Conservation (phyloP, 208 protist species). For the Trypanosoma conorhini region DNA sequence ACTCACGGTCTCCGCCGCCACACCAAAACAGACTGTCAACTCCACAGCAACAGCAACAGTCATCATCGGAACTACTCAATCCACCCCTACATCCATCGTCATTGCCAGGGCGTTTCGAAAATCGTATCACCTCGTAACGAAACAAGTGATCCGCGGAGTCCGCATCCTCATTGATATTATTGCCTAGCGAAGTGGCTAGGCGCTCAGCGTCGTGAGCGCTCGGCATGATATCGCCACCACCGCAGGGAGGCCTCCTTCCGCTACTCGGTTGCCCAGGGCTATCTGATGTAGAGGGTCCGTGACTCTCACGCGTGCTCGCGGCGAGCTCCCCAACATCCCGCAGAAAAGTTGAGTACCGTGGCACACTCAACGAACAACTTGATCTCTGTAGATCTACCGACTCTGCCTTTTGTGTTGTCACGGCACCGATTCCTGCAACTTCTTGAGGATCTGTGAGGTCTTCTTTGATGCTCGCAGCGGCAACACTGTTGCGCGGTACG, state of each 20-base stretch:
- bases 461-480: neutral
- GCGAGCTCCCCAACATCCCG: neutral
- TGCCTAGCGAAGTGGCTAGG: neutral
- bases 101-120: slow-evolving; percentile 1
- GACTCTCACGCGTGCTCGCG: neutral
- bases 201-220: neutral
- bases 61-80: slow-evolving; percentile 5
- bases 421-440: neutral
- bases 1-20: neutral
- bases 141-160: neutral
- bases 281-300: neutral
- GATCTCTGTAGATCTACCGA: neutral
- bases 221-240: neutral
- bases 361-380: neutral
- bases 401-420: slow-evolving; percentile 7
- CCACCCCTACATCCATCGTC: slow-evolving; percentile 11
- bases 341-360: neutral
- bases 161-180: neutral
- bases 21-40: slow-evolving; percentile 13
- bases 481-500: neutral
- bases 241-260: neutral
- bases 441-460: neutral
- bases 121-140: slow-evolving; percentile 4
- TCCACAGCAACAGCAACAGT: slow-evolving; percentile 12
- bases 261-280: neutral